These are phyloP conservation scores for Solanum bulbocastanum DNA, from an alignment of 257 asterid species.

Conservation along the genomic window DNA sequence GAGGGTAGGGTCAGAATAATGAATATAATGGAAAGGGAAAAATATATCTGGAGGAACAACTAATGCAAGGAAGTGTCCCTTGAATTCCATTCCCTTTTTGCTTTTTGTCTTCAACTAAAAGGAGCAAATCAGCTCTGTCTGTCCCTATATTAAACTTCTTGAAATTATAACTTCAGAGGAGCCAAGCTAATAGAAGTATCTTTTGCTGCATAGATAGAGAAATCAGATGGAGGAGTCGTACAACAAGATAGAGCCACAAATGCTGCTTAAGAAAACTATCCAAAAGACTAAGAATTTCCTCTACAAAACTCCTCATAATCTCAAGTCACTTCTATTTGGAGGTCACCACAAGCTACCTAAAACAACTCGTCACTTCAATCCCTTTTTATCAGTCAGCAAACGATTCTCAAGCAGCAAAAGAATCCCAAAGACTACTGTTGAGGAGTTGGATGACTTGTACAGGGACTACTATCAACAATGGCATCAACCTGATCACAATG, in stretches of 20 bases:
- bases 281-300: constrained; percentile 42
- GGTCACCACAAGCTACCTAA: constrained; percentile 35
- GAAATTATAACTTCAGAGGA: not conserved
- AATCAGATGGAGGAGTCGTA: constrained; percentile 21
- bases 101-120: not conserved
- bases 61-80: not conserved
- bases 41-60: not conserved
- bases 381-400: constrained; percentile 11
- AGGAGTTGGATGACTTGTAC: constrained; percentile 27
- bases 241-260: constrained; percentile 22
- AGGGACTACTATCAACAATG: constrained; percentile 25
- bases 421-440: constrained; percentile 7
- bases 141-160: not conserved
- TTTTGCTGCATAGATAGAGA: constrained; percentile 4
- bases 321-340: constrained; percentile 30
- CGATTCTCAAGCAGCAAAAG: constrained; percentile 4
- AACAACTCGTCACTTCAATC: constrained; percentile 13
- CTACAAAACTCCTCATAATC: constrained; percentile 26
- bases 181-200: constrained; percentile 13
- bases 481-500: constrained; percentile 9
- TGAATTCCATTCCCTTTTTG: not conserved
- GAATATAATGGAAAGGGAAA: not conserved
- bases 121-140: not conserved
- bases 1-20: not conserved
- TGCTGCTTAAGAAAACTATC: constrained; percentile 41